Evolutionary conservation across 257 asterid species (phyloP), one percentile per base, ranked within the genome.

Genomic region (Solanum sitiens): DNA sequence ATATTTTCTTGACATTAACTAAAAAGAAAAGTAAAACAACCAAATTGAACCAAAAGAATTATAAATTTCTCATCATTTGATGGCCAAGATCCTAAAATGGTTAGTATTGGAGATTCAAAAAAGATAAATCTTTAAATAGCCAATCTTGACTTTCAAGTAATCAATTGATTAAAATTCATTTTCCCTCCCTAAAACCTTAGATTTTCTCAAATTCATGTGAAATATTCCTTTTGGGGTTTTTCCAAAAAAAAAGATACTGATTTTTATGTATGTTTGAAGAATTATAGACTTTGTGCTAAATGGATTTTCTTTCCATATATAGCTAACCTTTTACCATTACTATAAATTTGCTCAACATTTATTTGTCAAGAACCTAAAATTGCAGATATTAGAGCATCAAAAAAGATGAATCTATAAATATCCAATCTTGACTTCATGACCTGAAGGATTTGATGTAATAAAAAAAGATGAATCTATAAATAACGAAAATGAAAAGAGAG

Each of bases 321-420:
- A 86, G 86, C 21, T 33, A 90, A 89, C 92, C 59, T 90, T 86
- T 91, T 76, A 77, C 85, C 32, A 56, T 83, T 91, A 89, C 88
- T 90, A 89, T 89, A 45, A 72, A 86, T 27, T 74, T n/a, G 10
- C 39, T 18, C 44, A 21, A 56, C 37, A 86, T 88, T 93, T 92
- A 88, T 92, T 92, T 94, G 94, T 90, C 79, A 88, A 83, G 59
- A 65, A 47, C 15, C 86, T 79, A 20, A 72, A 95, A 95, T 97
- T 93, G 95, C 86, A 71, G 92, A 56, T 44, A 83, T 47, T 20
- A 79, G 8, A 91, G 87, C 91, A 84, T 90, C 91, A 15, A 91
- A 92, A 85, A 94, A 91, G 90, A 87, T 87, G 88, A 96, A 68
- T 30, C 18, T 45, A 4, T 13, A 13, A 45, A 45, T 45, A 45